These are phyloP conservation scores for Syzygium malaccense DNA, from an alignment of 441 rosid genomes.

Conservation along the genomic window DNA sequence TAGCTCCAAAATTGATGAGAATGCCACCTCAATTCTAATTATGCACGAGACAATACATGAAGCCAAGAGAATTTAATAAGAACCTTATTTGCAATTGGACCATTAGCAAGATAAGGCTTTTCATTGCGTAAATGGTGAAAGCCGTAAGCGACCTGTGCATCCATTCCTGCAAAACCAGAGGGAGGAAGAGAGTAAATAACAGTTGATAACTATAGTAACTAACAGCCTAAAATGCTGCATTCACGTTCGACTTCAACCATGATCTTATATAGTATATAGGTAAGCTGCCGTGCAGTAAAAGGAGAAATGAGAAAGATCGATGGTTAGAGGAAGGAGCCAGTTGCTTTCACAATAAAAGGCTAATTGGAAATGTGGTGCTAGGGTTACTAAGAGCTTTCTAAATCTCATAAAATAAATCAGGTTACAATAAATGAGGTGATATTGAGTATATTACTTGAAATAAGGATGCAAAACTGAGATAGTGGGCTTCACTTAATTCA, in stretches of 20 bases:
- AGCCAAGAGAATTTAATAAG: slow-evolving; percentile 5
- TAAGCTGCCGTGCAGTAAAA: neutral
- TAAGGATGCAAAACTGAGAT: neutral
- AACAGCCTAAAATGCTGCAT: neutral
- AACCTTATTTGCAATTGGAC: slow-evolving; percentile 90
- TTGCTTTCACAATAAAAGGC: neutral
- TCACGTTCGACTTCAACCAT: neutral
- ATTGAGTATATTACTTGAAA: neutral
- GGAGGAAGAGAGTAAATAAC: neutral
- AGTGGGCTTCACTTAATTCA: neutral
- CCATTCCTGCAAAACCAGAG: slow-evolving; percentile 62
- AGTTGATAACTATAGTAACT: neutral
- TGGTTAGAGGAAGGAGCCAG: neutral
- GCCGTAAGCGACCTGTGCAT: slow-evolving; percentile 96
- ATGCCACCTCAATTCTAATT: neutral
- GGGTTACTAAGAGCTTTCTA: neutral
- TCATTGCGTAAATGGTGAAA: slow-evolving; percentile 91
- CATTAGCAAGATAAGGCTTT: slow-evolving; percentile 90
- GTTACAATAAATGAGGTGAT: neutral
- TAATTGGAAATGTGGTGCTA: neutral
- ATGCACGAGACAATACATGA: neutral
- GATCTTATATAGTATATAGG: neutral
- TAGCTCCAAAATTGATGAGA: neutral
- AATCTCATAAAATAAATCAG: neutral
- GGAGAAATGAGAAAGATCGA: neutral